Base-by-base conservation (phyloP, 495 filamentous ascomycete genomes). In the Penicillium soppii region DNA sequence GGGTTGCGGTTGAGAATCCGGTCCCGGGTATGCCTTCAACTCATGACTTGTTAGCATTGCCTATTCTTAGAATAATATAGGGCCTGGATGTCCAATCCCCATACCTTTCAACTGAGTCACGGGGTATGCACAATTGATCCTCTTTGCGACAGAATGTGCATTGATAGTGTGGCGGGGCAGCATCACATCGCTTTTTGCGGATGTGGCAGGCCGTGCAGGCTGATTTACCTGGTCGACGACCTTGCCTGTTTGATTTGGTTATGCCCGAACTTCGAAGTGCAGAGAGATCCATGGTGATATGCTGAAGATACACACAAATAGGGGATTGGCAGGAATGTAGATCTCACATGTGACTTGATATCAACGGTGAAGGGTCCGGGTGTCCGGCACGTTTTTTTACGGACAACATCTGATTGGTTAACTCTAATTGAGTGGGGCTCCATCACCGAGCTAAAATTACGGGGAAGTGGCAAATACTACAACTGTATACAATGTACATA, bases 131-230 rank as follows among this genome's bases (percentile, higher is more conserved):
- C 9, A n/a, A 8, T 23, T 53, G 53, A 1, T 26, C 41, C 17
- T 59, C 57, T 20, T 41, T 43, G 15, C 33, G 39, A 22, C 57
- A 59, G 27, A 53, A 48, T 5, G 53, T 53, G 27, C 57, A 59
- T 25, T 47, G 53, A 8, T 29, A 27, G 19, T 49, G 42, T 16
- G 39, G 43, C 5, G 53, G 49, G 4, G 27, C 36, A 6, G 29
- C 36, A 1, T 57, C 45, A 7, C 57, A 59, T 15, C 57, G 43
- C 53, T 59, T 59, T 32, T 59, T 59, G 7, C 57, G 53, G 8
- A 29, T 19, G 30, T 59, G 48, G 26, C 57, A 59, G 4, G 53
- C 57, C 20, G 13, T 16, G 1, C 47, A 49, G 37, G 47, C 47
- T 40, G 19, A 30, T 41, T 49, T 49, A 13, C 47, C 36, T 17